Base-by-base conservation (phyloP, 345 rosid species). In the Turritis glabra region DNA sequence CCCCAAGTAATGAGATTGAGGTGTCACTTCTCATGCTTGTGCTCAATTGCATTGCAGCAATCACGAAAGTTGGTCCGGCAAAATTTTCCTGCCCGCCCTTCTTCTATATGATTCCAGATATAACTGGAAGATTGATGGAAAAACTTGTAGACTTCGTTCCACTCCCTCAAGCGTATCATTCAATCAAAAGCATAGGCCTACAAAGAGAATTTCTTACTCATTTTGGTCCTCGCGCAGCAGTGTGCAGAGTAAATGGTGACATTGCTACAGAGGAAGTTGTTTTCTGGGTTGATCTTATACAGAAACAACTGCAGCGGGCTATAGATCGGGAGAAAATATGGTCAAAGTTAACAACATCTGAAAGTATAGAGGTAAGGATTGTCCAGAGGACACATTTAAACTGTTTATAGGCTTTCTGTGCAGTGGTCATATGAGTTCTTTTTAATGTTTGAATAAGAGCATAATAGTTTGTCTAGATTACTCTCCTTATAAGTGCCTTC, bases 271-370 rank as follows among this genome's bases (percentile, higher is more conserved):
- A 87, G 82, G 97, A 90, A 81, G 90, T 89, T 58, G 74, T 80
- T 74, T 95, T 95, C 84, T 95, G 99, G 99, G 90, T 95, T 43
- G 85, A 92, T 87, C 97, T 95, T 67, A 79, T 91, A 43, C 97
- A 90, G 81, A 85, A 85, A 76, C 96, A 89, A 76, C 86, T 95
- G 69, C 97, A 85, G 69, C 87, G 48, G 62, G 97, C 99, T 72
- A 85, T 92, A 66, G 93, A 88, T 85, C 84, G 99, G 81, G 99
- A 95, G 84, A 92, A 82, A 84, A 92, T 95, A 83, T 95, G 99
- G 99, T 87, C 99, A 60, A 95, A 89, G 80, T 76, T 95, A 72
- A 90, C 96, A 58, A 90, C 99, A 76, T 87, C 96, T 37, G 99
- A 92, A 81, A 92, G 97, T 73, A 95, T 95, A 63, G 97, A 95